Evolutionary conservation across 164 flowering plant genomes (phyloP), one percentile per base, ranked within the genome.

Genomic region (Magnolia officinalis): DNA sequence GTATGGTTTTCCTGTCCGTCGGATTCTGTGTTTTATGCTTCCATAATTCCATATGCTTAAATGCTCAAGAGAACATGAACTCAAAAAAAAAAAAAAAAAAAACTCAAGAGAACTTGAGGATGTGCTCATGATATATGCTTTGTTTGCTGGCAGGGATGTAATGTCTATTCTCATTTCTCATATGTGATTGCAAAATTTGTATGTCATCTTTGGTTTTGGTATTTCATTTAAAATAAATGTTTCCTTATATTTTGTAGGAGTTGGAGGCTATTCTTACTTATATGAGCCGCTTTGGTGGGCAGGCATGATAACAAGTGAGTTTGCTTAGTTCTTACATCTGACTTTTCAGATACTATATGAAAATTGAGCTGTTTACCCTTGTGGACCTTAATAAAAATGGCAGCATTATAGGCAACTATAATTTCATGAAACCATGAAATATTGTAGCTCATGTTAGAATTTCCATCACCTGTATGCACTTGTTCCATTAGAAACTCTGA

Each of bases 201-300:
- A 21, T 68, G 69, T n/a, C 20, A 70, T 16, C 2, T 50, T 70
- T 70, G 72, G 71, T 29, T 16, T 11, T 29, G 29, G 65, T 2
- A 73, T 3, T 8, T 31, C 61, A 64, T 74, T 66, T 20, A 21
- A 50, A 8, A 4, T 58, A 26, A 68, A 31, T 58, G 63, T 51
- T 52, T 55, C 16, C 20, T 8, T 24, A 4, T 23, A 58, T 58
- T 18, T 79, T 31, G 26, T 93, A 93, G 95, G 98, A 16, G 81
- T 75, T 81, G 98, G 98, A 78, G 98, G 98, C 37, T 94, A 88
- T 87, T 89, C 97, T 68, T 94, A 94, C 84, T 82, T 94, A 58
- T 89, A 89, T 70, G 98, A 94, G 82, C 98, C 98, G 49, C 90
- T 94, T 16, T 94, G 98, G 98, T 94, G 98, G 98, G 88, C 84